These are phyloP conservation scores for Ichthyophthirius multifiliis DNA, from an alignment of 169 alveolate species.

Conservation along the genomic window DNA sequence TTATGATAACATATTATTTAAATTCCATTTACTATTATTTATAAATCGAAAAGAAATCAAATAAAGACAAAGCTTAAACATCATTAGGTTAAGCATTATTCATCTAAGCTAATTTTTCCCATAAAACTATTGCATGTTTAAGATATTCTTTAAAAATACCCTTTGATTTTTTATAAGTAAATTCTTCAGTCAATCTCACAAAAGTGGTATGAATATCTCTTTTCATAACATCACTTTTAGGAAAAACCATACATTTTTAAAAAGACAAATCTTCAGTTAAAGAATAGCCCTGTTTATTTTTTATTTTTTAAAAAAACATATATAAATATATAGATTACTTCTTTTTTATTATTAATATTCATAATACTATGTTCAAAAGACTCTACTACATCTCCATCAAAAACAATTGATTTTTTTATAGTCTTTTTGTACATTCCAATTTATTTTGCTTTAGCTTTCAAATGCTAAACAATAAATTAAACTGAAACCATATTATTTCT, in stretches of 20 bases:
- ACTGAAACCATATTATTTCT: constrained; percentile 27
- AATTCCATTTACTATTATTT: not conserved
- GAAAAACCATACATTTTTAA: not conserved
- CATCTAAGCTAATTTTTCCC: not conserved
- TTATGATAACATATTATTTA: not conserved
- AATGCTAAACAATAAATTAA: constrained; percentile 26
- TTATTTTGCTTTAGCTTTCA: constrained; percentile 20
- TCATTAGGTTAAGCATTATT: not conserved
- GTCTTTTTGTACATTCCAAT: constrained; percentile 11
- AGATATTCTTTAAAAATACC: not conserved
- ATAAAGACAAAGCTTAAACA: not conserved
- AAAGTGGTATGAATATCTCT: not conserved
- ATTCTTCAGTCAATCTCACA: not conserved
- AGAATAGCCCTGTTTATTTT: not conserved
- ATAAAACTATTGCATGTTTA: not conserved
- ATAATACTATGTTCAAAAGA: not conserved
- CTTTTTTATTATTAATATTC: not conserved
- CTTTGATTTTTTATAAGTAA: not conserved
- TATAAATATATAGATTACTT: not conserved
- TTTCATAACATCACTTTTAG: constrained; percentile 5
- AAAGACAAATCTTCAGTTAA: not conserved
- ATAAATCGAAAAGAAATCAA: not conserved
- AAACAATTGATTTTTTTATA: not conserved
- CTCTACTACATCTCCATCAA: constrained; percentile 5
- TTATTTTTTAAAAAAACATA: too few species aligned